Evolutionary conservation across 2,329 filamentous ascomycete species (phyloP), one percentile per base, ranked within the genome.

Genomic region (Sporothrix mexicana): DNA sequence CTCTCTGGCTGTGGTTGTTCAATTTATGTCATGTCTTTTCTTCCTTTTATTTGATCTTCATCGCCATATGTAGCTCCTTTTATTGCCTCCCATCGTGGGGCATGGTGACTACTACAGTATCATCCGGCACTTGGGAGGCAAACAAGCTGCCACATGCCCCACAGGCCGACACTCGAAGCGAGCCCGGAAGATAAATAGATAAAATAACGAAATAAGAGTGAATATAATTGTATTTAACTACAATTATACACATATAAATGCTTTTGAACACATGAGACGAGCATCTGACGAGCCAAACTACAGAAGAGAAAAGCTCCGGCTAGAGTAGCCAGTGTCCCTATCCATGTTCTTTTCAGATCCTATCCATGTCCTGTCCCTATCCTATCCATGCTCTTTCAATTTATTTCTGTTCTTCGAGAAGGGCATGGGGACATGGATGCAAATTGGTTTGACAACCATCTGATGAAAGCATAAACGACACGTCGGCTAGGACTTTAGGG

Each of bases 91-190:
- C 30, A 36, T 25, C n/a, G 20, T 12, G 51, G 51, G 41, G n/a
- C 41, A 25, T 47, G n/a, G 20, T 25, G 61, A 10, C 61, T 66
- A 13, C 41, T 25, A 66, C 61, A 66, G 61, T 66, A 66, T 25
- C 61, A 66, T 47, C 61, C 41, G 61, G 61, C 61, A 66, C 17
- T 36, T 12, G 61, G 20, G n/a, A 66, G 47, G 61, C 61, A 47
- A 45, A 43, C 59, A 45, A 17, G 36, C 17, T 5, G 59, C 30
- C 59, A 17, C n/a, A 23, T 5, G 59, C 30, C 59, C 36, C n/a
- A 23, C 36, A 64, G 7, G 30, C 2, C 13, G 3, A 8, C 9
- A 45, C 7, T 45, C n/a, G 59, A 45, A 23, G 10, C 59, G 59
- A 45, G 25, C 25, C 25, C 25, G 17, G n/a, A 53, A 20, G n/a